Evolutionary conservation across 257 asterid genomes (phyloP).

Genomic region (Perilla frutescens): DNA sequence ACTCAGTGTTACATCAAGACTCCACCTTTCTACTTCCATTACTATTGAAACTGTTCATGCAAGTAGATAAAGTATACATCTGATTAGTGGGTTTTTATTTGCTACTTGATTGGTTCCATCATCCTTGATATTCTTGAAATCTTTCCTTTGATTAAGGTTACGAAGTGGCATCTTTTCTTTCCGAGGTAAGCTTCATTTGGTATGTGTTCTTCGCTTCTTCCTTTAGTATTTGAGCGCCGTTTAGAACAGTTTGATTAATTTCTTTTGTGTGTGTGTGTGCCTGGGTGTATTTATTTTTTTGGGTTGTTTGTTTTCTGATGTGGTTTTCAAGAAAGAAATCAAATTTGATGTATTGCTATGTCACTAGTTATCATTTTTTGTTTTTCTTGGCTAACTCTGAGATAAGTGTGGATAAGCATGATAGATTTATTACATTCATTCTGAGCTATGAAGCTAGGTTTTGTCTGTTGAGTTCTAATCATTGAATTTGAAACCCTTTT

Average conservation of each 20-base stretch:
- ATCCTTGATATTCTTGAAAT: slow-evolving; percentile 30
- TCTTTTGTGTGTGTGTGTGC: slow-evolving; percentile 14
- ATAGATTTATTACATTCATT: slow-evolving; percentile 32
- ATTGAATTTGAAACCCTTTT: background rate
- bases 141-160: slow-evolving; percentile 45
- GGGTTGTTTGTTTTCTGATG: slow-evolving; percentile 31
- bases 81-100: slow-evolving; percentile 37
- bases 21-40: slow-evolving; percentile 32
- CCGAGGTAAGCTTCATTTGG: slow-evolving; percentile 61
- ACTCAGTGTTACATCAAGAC: slow-evolving; percentile 32
- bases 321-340: slow-evolving; percentile 23
- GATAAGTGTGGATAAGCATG: slow-evolving; percentile 16
- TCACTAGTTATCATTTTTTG: slow-evolving; percentile 18
- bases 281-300: background rate
- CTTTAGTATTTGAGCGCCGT: slow-evolving; percentile 15
- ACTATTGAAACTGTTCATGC: slow-evolving; percentile 43
- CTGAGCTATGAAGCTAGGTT: slow-evolving; percentile 19
- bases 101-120: slow-evolving; percentile 32
- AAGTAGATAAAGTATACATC: slow-evolving; percentile 37
- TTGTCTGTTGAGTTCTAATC: slow-evolving; percentile 20
- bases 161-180: slow-evolving; percentile 43
- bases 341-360: slow-evolving; percentile 21
- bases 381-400: background rate
- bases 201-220: slow-evolving; percentile 34
- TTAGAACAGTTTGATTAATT: slow-evolving; percentile 24